phyloP scores from a whole-genome alignment of 352 stramenopile genomes.

The Globisporangium ultimum region DNA sequence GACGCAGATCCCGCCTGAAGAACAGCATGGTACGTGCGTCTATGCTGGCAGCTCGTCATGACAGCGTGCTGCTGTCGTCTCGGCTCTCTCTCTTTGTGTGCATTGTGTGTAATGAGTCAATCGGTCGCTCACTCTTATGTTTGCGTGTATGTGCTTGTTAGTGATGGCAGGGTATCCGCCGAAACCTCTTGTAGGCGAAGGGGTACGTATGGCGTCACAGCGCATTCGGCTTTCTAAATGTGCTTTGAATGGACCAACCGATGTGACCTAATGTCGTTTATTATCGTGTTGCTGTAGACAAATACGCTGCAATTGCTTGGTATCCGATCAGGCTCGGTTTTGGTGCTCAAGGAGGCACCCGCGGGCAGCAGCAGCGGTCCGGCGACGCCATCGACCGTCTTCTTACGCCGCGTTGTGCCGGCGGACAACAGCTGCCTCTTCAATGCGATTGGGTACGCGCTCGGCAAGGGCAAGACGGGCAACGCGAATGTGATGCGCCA shows the following conservation, averaged over 20 bases:
- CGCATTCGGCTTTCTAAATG: background rate
- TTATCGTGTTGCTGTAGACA: slow-evolving; percentile 20
- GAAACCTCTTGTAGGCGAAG: slow-evolving; percentile 56
- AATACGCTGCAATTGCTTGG: slow-evolving; percentile 47
- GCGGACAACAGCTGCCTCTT: slow-evolving; percentile 88
- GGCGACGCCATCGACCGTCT: slow-evolving; percentile 37
- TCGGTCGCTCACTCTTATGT: no score
- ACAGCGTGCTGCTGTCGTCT: background rate
- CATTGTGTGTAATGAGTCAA: background rate
- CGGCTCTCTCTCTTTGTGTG: slow-evolving; percentile 2
- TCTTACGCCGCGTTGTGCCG: slow-evolving; percentile 69
- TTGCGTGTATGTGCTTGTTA: slow-evolving; percentile 11
- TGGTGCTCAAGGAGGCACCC: slow-evolving; percentile 68
- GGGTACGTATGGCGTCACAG: slow-evolving; percentile 27
- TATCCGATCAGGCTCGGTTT: slow-evolving; percentile 59
- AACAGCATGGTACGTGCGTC: slow-evolving; percentile 50
- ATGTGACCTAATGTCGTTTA: background rate
- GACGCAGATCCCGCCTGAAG: slow-evolving; percentile 48
- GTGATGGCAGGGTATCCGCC: slow-evolving; percentile 78
- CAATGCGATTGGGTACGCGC: slow-evolving; percentile 78
- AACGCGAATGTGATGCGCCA: slow-evolving; percentile 61
- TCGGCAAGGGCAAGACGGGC: slow-evolving; percentile 55
- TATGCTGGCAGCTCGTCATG: background rate
- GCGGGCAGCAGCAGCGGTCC: slow-evolving; percentile 9
- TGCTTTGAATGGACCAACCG: background rate